Evolutionary conservation across 1,139 yeast species (phyloP), one percentile per base, ranked within the genome.

Genomic region (Eremothecium cymbalariae): DNA sequence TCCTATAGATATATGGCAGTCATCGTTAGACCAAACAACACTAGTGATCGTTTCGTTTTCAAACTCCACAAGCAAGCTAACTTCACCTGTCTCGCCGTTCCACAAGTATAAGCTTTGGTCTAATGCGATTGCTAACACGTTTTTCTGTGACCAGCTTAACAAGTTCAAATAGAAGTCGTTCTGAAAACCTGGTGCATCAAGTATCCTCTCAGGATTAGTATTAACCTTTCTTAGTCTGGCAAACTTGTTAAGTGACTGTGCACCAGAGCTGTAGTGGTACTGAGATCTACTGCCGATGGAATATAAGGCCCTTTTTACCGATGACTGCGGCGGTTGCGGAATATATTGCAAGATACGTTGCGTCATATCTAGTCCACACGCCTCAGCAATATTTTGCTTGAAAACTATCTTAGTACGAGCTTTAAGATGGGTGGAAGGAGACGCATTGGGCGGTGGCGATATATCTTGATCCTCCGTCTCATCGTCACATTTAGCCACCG

Each of bases 151-250:
- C 98, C 98, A 90, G 42, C 90, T 77, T 39, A 90, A 62, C 35
- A 90, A 64, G 56, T 86, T 88, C 37, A 88, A 68, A 57, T 90
- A 90, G 58, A 86, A 93, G 61, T 90, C 98, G 57, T 90, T 96
- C 23, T 81, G 72, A 38, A 88, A 69, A 0, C 95, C 96, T 0
- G 98, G 99, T 0, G 98, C 98, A 62, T 90, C 99, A 31, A 90
- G 67, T 1, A 90, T 95, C 46, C 95, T 71, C 48, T 85, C 95
- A 1, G 98, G 97, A 11, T 86, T 85, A 0, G 85, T 75, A 9
- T 94, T 86, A 28, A 90, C 72, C 48, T 79, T 81, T 46, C 94
- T 64, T 29, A 71, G 57, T 47, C 72, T 62, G 12, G 62, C 55
- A 12, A 63, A 46, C 28, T 53, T 44, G 32, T 29, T 34, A 36